Base-by-base conservation (phyloP, 2,329 filamentous ascomycete genomes). In the Scedosporium boydii region DNA sequence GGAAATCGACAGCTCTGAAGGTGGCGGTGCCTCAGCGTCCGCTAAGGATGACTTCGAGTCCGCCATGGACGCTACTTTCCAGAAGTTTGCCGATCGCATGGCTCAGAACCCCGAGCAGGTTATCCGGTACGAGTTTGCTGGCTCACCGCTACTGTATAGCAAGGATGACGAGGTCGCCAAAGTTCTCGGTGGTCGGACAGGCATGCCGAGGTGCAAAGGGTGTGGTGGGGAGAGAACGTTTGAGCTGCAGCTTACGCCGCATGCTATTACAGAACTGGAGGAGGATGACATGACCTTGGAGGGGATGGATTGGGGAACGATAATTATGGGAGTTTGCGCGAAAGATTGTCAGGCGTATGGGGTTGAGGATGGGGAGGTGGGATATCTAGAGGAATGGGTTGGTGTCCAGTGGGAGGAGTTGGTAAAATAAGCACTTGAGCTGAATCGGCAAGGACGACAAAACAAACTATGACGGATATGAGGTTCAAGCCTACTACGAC, bases 251-350 rank as follows among this genome's bases (percentile, higher is more conserved):
- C 78, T 99, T 66, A 93, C 89, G 67, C 95, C 95, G 48, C 89
- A 96, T 71, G 88, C 92, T 3, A 99, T 99, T 69, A 85, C 86
- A 34, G 89, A 96, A 78, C 78, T 98, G 61, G 95, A 98, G 78
- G 87, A 83, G 1, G 89, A 93, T 51, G 87, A 88, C 63, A 73
- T 86, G 67, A 84, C 83, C 46, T 70, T 88, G 21, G 82, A 96
- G 78, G 95, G 93, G 0, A 99, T 99, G 95, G 95, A 99, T 70
- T 99, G 95, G 95, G 93, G 93, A 0, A 98, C 92, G 0, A 83
- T 99, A 7, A 85, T 99, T 63, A 79, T 98, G 44, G 92, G 86
- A 0, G 91, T 96, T 6, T 99, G 95, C 73, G 85, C 82, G 66
- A 84, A 77, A 70, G 91, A 98, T 73, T 98, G 95, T 72, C 80